These are phyloP conservation scores for Colletotrichum sp. DNA, from an alignment of 2,329 filamentous ascomycete genomes.

Conservation along the genomic window DNA sequence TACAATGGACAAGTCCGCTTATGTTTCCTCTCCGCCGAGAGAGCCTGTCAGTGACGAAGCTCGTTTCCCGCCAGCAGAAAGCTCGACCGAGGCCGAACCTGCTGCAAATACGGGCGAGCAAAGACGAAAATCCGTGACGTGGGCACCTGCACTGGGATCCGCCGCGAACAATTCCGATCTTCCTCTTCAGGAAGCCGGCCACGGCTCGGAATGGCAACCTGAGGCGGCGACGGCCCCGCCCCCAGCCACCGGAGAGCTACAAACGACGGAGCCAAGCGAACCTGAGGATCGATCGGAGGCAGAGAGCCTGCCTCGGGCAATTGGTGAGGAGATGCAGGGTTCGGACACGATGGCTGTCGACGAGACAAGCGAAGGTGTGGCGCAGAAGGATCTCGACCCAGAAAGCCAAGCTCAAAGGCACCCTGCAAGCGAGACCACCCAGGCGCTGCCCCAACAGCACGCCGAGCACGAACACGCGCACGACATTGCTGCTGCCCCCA, in stretches of 20 bases:
- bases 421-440: neutral
- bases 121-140: constrained; percentile 18
- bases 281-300: neutral
- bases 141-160: constrained; percentile 12
- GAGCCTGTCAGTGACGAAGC: constrained; percentile 18
- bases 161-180: neutral
- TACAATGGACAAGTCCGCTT: constrained; percentile 22
- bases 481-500: neutral
- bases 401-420: constrained; percentile 2
- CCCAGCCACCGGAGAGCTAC: neutral
- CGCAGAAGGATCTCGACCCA: constrained; percentile 3
- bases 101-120: constrained; percentile 6
- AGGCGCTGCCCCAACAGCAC: neutral
- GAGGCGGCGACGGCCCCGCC: neutral
- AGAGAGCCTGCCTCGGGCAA: neutral
- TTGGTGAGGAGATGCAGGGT: neutral
- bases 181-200: neutral
- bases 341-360: neutral
- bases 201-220: neutral
- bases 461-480: neutral
- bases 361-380: neutral
- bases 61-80: constrained; percentile 4
- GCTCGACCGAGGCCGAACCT: constrained; percentile 1
- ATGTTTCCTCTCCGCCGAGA: constrained; percentile 16
- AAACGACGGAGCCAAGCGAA: neutral